Evolutionary conservation across 495 filamentous ascomycete species (phyloP), one percentile per base, ranked within the genome.

Genomic region (Tuber melanosporum): DNA sequence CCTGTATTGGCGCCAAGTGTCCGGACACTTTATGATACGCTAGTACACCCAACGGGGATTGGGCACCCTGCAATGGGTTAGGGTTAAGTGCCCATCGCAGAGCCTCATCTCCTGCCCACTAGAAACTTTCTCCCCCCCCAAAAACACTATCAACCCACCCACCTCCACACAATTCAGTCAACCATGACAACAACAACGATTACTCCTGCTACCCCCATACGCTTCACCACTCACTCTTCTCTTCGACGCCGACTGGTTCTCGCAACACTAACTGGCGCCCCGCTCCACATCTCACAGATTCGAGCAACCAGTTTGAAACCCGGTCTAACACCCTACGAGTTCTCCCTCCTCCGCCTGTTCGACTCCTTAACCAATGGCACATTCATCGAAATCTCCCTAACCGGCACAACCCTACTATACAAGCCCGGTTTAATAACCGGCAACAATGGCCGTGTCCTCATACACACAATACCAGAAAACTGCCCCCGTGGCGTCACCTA

Each of bases 351-450:
- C 26, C 95, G 96, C 72, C 91, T 99, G 12, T 90, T 99, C 79
- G 95, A 98, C 84, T 87, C 92, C 73, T 87, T 99, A 80, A 98
- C 96, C 83, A 99, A 99, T 89, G 96, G 96, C 86, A 92, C 93
- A 45, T 88, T 90, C 76, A 92, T 98, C 86, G 93, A 97, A 83
- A 96, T 99, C 80, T 95, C 93, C 22, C 93, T 96, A 85, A 97
- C 93, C 15, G 95, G 96, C 79, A 98, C 95, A 0, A 93, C 92
- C 20, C 87, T 98, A 70, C 90, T 94, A 47, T 98, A 95, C 86
- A 91, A 91, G 71, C 96, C 96, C 0, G 96, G 96, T 43, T 87
- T 99, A 9, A 94, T 99, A 79, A 94, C 92, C 2, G 96, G 81
- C 26, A 85, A 85, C 39, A 87, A 86, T 75, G 90, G 90, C 77